These are phyloP conservation scores for Diplodia mutila DNA, from an alignment of 2,329 filamentous ascomycete genomes.

Conservation along the genomic window DNA sequence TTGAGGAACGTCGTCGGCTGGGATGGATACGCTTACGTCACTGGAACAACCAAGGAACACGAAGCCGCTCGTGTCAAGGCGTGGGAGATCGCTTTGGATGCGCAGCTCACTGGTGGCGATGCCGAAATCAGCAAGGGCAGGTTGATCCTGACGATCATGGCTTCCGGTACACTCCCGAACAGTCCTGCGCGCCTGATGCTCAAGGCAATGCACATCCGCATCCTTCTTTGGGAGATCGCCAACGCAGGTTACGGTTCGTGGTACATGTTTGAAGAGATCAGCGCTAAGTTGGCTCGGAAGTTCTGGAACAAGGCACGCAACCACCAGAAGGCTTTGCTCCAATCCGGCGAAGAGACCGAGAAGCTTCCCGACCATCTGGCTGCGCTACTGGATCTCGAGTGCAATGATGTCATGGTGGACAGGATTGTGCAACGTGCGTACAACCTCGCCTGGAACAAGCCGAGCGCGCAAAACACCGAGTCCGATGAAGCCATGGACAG, in stretches of 20 bases:
- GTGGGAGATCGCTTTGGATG: slow-evolving; percentile 91
- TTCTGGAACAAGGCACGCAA: slow-evolving; percentile 82
- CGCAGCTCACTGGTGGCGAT: slow-evolving; percentile 88
- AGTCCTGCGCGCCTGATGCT: slow-evolving; percentile 85
- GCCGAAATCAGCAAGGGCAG: slow-evolving; percentile 86
- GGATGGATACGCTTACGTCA: slow-evolving; percentile 75
- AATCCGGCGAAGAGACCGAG: slow-evolving; percentile 52
- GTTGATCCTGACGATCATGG: slow-evolving; percentile 81
- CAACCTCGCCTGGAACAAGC: slow-evolving; percentile 85
- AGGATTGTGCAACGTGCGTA: slow-evolving; percentile 82
- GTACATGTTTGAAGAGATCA: slow-evolving; percentile 68
- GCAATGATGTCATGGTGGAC: slow-evolving; percentile 78
- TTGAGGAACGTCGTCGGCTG: slow-evolving; percentile 77
- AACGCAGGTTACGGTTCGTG: slow-evolving; percentile 68
- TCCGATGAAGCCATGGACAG: slow-evolving; percentile 75
- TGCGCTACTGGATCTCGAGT: slow-evolving; percentile 75
- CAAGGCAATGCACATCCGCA: slow-evolving; percentile 87
- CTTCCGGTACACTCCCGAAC: slow-evolving; percentile 82
- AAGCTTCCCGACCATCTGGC: slow-evolving; percentile 76
- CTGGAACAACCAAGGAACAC: slow-evolving; percentile 80
- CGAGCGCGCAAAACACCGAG: slow-evolving; percentile 68
- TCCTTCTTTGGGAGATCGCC: slow-evolving; percentile 80
- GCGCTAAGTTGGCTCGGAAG: slow-evolving; percentile 71
- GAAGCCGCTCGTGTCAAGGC: slow-evolving; percentile 86
- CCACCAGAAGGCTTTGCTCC: slow-evolving; percentile 56